A percentile compares a stretch with the other conserved stretches of the same genome.
These are phyloP conservation scores for Isatis lusitanica DNA, from an alignment of 441 rosid genomes.

Conservation along the genomic window DNA sequence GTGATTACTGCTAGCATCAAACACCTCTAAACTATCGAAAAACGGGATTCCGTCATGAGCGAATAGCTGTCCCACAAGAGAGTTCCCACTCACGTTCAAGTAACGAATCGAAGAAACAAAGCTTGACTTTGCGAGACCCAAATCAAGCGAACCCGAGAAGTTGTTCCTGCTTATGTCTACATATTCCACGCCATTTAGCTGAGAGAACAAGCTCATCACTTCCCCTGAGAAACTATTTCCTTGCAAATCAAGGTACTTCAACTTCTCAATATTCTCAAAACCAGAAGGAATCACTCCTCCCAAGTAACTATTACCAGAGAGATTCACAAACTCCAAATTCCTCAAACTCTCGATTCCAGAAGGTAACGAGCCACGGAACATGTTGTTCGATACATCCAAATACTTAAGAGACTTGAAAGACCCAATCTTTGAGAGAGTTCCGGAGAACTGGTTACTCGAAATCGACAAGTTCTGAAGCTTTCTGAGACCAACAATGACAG, in stretches of 20 bases:
- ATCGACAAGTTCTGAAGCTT: constrained; percentile 66
- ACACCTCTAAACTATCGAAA: constrained; percentile 83
- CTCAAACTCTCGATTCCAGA: constrained; percentile 43
- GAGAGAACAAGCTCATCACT: constrained; percentile 57
- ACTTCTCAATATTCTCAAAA: constrained; percentile 47
- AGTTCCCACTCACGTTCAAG: constrained; percentile 68
- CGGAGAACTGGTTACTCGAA: constrained; percentile 59
- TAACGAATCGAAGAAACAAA: constrained; percentile 64
- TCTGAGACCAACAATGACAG: constrained; percentile 50
- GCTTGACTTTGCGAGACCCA: constrained; percentile 58
- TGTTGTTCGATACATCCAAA: constrained; percentile 61
- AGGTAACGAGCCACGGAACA: constrained; percentile 61
- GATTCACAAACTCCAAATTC: constrained; percentile 52
- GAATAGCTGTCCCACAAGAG: constrained; percentile 64
- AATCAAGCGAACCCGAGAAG: constrained; percentile 71
- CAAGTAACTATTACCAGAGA: constrained; percentile 51
- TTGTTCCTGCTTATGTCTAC: constrained; percentile 70
- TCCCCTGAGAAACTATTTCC: constrained; percentile 70
- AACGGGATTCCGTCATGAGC: constrained; percentile 74
- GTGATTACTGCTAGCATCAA: constrained; percentile 78
- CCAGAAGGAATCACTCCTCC: constrained; percentile 58
- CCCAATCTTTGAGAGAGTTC: constrained; percentile 64
- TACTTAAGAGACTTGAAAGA: constrained; percentile 53
- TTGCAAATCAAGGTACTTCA: constrained; percentile 65
- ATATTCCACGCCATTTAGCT: constrained; percentile 48